Percentiles rank a stretch among this genome's conserved stretches.
Evolutionary conservation across 2,329 filamentous ascomycete species (phyloP).

Genomic region (Ophiobolus disseminans): DNA sequence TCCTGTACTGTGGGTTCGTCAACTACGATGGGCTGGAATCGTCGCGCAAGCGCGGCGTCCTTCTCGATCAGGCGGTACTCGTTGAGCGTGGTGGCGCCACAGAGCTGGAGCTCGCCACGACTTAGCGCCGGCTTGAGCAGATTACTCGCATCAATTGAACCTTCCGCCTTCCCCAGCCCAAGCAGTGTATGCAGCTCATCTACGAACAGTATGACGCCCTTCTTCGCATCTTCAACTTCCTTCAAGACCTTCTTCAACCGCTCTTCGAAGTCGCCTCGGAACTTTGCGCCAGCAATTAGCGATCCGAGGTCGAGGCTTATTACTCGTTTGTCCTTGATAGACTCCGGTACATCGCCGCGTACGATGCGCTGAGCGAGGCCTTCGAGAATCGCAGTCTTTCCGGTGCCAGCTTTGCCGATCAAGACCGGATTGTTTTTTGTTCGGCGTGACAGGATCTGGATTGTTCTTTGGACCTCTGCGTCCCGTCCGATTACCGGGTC

Average conservation of each 20-base stretch:
- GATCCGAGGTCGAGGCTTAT: constrained; percentile 87
- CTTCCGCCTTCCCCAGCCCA: constrained; percentile 92
- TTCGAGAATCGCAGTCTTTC: constrained; percentile 93
- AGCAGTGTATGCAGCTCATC: constrained; percentile 93
- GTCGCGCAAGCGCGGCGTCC: constrained; percentile 87
- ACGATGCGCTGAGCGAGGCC: constrained; percentile 90
- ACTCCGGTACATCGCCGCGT: constrained; percentile 90
- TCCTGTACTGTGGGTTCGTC: constrained; percentile 89
- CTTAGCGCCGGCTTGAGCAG: constrained; percentile 92
- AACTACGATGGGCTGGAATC: constrained; percentile 95
- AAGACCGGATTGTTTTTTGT: constrained; percentile 97
- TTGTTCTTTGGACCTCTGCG: constrained; percentile 88
- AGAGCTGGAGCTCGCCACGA: constrained; percentile 91
- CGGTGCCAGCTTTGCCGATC: constrained; percentile 90
- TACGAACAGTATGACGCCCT: constrained; percentile 91
- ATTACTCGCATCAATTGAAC: constrained; percentile 95
- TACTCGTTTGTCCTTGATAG: constrained; percentile 92
- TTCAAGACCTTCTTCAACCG: constrained; percentile 87
- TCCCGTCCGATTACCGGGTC: constrained; percentile 96
- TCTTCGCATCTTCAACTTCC: constrained; percentile 88
- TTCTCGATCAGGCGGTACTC: constrained; percentile 96
- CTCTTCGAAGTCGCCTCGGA: constrained; percentile 95
- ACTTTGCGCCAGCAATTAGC: constrained; percentile 94
- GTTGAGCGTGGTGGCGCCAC: constrained; percentile 88
- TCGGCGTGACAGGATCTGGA: constrained; percentile 88